Base-by-base conservation (phyloP, 192 early-diverging fungal species). In the Podila epicladia region DNA sequence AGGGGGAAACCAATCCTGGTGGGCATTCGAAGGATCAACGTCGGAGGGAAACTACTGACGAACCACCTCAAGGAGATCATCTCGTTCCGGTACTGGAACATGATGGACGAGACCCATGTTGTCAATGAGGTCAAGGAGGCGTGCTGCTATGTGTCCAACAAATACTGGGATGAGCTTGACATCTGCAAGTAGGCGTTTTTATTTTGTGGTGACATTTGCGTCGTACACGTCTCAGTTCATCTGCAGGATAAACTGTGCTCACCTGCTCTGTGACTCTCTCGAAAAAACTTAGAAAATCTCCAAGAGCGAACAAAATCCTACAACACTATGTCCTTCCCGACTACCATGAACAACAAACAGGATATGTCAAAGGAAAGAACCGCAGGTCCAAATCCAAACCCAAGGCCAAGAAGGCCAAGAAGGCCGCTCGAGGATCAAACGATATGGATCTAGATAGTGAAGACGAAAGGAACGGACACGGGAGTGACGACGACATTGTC, bases 101-200 rank as follows among this genome's bases (percentile, higher is more conserved):
- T 97, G 95, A 97, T 95, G 94, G 94, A 97, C 62, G 94, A 97
- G 78, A 93, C 94, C 0, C 92, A 88, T 64, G 84, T 97, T n/a
- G 90, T 97, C 62, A 93, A 92, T 67, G 85, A 93, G 24, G 90
- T 94, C 67, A 97, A 97, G 82, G 94, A 96, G 80, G 82, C 86
- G 7, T 94, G 93, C 73, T 95, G 95, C 71, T 95, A 89, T 84
- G 87, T 96, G 0, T 92, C 94, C 32, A 80, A 86, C 17, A 84
- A 93, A 51, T 91, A 92, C 67, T 77, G 85, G 63, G 74, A 82
- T 3, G 94, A 95, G 62, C 68, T 95, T 33, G 90, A 91, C 29
- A 75, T 79, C 24, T 91, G 90, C 83, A 88, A 87, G 89, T 88
- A 83, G 37, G 77, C 59, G 9, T 8, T 48, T 49, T 20, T 20